Percentiles rank a stretch among this genome's conserved stretches.
phyloP scores from a whole-genome alignment of 352 stramenopile genomes.

The Pythium brachiatum region DNA sequence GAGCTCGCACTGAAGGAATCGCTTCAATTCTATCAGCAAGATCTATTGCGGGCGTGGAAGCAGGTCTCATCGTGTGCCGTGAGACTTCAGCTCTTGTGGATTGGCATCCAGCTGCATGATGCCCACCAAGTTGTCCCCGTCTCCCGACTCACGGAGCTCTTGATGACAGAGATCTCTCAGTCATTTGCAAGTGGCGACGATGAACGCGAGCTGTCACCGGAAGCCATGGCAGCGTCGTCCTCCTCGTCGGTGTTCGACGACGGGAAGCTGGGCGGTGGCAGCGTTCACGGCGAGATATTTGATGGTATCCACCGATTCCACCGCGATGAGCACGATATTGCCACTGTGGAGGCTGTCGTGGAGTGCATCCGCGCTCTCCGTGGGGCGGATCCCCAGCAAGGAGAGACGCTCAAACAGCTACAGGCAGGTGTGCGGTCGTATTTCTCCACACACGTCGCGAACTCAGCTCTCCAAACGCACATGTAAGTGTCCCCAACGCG shows the following conservation, averaged over 20 bases:
- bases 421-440: conserved; percentile 9
- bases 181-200: conserved; percentile 16
- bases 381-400: background rate
- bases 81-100: conserved; percentile 56
- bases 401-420: conserved; percentile 2
- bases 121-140: conserved; percentile 35
- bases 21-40: conserved; percentile 57
- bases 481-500: conserved; percentile 7
- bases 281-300: conserved; percentile 18
- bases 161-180: conserved; percentile 34
- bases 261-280: conserved; percentile 20
- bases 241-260: conserved; percentile 27
- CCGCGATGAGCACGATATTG: conserved; percentile 13
- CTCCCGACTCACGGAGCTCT: conserved; percentile 39
- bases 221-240: background rate
- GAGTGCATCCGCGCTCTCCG: conserved; percentile 18
- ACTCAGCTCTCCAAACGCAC: conserved; percentile 14
- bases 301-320: conserved; percentile 5
- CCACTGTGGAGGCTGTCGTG: background rate
- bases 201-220: conserved; percentile 4
- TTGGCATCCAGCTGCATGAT: conserved; percentile 45
- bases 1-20: conserved; percentile 51
- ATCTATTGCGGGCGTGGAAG: conserved; percentile 42
- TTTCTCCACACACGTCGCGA: conserved; percentile 8
- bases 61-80: conserved; percentile 47